Base-by-base conservation (phyloP, 345 rosid species). In the Salix dunnii region DNA sequence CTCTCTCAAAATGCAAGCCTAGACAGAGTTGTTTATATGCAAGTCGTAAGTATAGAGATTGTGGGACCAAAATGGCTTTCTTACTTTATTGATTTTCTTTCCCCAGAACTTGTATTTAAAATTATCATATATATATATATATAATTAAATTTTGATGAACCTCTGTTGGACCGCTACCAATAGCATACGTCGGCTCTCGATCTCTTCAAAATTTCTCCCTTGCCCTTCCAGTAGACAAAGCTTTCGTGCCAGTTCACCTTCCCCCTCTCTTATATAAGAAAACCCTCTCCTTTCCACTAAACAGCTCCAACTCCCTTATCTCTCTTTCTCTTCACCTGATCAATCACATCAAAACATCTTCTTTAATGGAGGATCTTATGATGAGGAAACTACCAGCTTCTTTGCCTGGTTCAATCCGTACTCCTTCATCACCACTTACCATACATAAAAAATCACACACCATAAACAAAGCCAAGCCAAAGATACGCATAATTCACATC, bases 401-500 rank as follows among this genome's bases (percentile, higher is more conserved):
- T 31, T 68, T 53, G 21, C 2, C 40, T 75, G 30, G 62, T 80
- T 72, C 77, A 72, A 11, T 62, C 6, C n/a, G n/a, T n/a, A 51
- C 82, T 16, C 49, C 43, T 10, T 11, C 89, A 61, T 64, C 95
- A 58, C 31, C 83, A 67, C 75, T 89, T 12, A 33, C 86, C 75
- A 65, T 90, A 75, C 87, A 84, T 80, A 87, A 77, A 70, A 76
- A 81, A 21, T 94, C 97, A 23, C 84, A 77, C 4, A 67, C 82
- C 18, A 86, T 89, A 43, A 80, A 91, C 58, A 92, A 94, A 84
- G 38, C 85, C 23, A 91, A 92, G 90, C 97, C 80, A 27, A 90
- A 89, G 85, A 87, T 93, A 14, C 88, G 97, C 30, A 91, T 96
- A 36, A 88, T 93, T 75, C 98, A 96, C 88, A 87, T 93, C 79